These are phyloP conservation scores for Mortierella sp. DNA, from an alignment of 371 early-diverging fungal genomes.

Conservation along the genomic window DNA sequence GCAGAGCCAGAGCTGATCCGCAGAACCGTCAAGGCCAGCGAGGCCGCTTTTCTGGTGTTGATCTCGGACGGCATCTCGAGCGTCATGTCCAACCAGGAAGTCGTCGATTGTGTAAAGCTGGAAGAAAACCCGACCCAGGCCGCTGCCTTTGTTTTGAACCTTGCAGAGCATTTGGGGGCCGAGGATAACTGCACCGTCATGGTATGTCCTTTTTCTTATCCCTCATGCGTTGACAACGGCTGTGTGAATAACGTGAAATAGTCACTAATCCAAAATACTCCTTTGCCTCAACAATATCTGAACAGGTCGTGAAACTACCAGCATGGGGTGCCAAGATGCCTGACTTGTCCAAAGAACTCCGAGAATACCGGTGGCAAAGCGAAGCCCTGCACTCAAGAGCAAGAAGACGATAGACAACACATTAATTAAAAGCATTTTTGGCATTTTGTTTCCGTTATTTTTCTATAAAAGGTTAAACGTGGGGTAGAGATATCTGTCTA, in stretches of 20 bases:
- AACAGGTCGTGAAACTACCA: slow-evolving; percentile 79
- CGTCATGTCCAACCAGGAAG: slow-evolving; percentile 85
- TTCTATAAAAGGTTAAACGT: no score
- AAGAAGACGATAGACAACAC: slow-evolving; percentile 43
- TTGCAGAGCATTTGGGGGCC: slow-evolving; percentile 82
- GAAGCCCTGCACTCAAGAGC: slow-evolving; percentile 54
- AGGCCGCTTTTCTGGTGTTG: slow-evolving; percentile 71
- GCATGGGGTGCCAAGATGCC: slow-evolving; percentile 83
- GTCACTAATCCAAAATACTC: background rate
- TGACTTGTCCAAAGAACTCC: slow-evolving; percentile 77
- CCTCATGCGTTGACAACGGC: background rate
- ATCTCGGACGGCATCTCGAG: slow-evolving; percentile 83
- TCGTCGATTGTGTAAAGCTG: slow-evolving; percentile 78
- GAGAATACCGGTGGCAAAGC: slow-evolving; percentile 73
- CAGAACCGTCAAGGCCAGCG: slow-evolving; percentile 60
- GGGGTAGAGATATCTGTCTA: background rate
- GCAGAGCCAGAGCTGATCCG: slow-evolving; percentile 80
- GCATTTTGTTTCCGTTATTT: background rate
- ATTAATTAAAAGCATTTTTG: background rate
- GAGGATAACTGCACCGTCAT: slow-evolving; percentile 83
- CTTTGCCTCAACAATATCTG: background rate
- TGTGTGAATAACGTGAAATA: background rate
- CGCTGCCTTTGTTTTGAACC: slow-evolving; percentile 72
- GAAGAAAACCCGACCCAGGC: slow-evolving; percentile 67
- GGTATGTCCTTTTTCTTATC: slow-evolving; percentile 49